Base-by-base conservation (phyloP, 305 asterid genomes). In the Fraxinus angustifolia region DNA sequence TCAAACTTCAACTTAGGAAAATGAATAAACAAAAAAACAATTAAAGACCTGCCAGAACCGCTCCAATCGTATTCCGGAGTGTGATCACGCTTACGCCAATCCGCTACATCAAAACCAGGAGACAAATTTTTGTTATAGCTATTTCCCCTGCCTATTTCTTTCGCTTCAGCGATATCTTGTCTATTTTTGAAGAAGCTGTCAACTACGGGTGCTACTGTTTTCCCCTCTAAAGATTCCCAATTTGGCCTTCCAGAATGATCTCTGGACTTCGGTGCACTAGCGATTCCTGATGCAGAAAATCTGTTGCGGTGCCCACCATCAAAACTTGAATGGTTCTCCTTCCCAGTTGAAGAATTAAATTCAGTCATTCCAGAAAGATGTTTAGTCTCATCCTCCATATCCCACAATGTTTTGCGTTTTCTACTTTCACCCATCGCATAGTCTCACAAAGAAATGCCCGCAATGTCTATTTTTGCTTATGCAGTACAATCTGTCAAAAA, bases 391-490 rank as follows among this genome's bases (percentile, higher is more conserved):
- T 82, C 94, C 82, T 84, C 93, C 78, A 76, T 78, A 82, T 92
- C 97, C 97, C 98, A 91, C 83, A 87, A 73, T 53, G 98, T 88
- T 83, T 84, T 91, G 77, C 91, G 97, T 86, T 88, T 88, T 90
- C 92, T 92, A 81, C 90, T 88, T 82, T 90, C 95, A 83, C 90
- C 92, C 97, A 94, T 94, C 45, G 79, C 79, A 80, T 87, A 85
- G 80, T 76, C 80, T 72, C 42, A 81, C 83, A 82, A 88, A 81
- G 48, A 71, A 80, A 83, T 35, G 42, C 70, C 87, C 48, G 81
- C 77, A 76, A 53, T 42, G 77, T 50, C 75, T 82, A 23, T 73
- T 77, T 79, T 68, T 76, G 85, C 77, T 83, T 78, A 80, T 83
- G 87, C 88, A 86, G 83, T 84, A 87, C 82, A 75, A 82, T 88